A percentile compares a stretch with the other conserved stretches of the same genome.
These are phyloP conservation scores for Neurospora tetrasperma DNA, from an alignment of 495 filamentous ascomycete genomes.

Conservation along the genomic window DNA sequence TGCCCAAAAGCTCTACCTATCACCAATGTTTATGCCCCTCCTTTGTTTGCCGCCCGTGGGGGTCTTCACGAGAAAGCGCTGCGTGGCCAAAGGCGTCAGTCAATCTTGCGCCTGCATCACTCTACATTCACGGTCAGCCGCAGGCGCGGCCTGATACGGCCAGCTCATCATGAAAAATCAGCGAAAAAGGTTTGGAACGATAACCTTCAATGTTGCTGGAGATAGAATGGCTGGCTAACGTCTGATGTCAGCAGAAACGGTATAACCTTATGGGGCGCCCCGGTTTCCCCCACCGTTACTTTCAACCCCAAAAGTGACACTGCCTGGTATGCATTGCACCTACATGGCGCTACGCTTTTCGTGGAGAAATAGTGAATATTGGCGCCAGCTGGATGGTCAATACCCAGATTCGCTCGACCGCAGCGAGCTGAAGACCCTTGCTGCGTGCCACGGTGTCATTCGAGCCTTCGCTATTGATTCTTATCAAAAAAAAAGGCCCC, in stretches of 20 bases:
- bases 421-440: background rate
- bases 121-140: background rate
- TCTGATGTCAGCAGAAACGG: background rate
- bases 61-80: background rate
- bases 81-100: background rate
- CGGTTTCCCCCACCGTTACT: background rate
- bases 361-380: background rate
- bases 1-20: background rate
- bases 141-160: background rate
- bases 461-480: background rate
- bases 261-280: background rate
- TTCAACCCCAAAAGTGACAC: background rate
- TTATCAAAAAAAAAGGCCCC: background rate
- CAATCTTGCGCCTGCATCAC: background rate
- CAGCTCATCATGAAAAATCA: background rate
- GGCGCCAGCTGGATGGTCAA: background rate
- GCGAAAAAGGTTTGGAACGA: background rate
- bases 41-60: background rate
- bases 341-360: background rate
- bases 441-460: background rate
- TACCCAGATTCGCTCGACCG: background rate
- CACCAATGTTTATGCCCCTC: background rate
- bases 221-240: background rate
- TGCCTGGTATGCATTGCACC: background rate
- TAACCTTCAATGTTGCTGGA: background rate